Conservation (phyloP, 495 filamentous ascomycete species). For the Podospora pseudopauciseta region DNA sequence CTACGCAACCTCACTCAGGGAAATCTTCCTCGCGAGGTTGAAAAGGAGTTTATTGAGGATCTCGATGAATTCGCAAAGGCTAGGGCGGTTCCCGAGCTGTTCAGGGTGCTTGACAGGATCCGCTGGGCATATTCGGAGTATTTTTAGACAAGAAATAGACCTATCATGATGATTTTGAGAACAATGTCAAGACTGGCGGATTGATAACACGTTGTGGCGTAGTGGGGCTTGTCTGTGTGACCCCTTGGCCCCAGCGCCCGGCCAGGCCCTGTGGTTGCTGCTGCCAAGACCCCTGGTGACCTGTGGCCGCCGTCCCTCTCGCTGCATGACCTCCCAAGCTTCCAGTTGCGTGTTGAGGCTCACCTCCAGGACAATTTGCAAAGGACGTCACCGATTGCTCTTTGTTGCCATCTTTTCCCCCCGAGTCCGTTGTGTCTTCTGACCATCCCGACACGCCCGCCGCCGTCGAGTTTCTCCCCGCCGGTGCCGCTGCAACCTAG, state of each 20-base stretch:
- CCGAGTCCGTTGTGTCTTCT: not conserved
- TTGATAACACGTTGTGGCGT: constrained; percentile 18
- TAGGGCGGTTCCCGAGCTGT: constrained; percentile 68
- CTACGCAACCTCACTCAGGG: constrained; percentile 62
- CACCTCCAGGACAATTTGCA: constrained; percentile 3
- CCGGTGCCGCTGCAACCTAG: not conserved
- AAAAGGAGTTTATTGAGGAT: constrained; percentile 81
- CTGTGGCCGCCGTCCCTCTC: constrained; percentile 1
- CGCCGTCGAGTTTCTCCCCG: not conserved
- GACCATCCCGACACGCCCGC: not conserved
- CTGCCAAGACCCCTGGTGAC: constrained; percentile 5
- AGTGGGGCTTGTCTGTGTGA: constrained; percentile 13
- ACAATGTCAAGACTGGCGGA: not conserved
- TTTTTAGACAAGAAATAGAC: not conserved
- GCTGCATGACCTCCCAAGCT: constrained; percentile 12
- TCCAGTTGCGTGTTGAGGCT: constrained; percentile 14
- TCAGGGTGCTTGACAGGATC: constrained; percentile 73
- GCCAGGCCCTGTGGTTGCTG: not conserved
- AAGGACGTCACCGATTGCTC: not conserved
- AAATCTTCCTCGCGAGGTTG: constrained; percentile 64
- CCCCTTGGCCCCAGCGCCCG: constrained; percentile 8
- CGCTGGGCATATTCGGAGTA: constrained; percentile 76
- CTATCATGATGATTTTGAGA: not conserved
- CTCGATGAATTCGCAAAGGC: constrained; percentile 76
- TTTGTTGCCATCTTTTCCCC: not conserved